Evolutionary conservation across 2,329 filamentous ascomycete genomes (phyloP).

Genomic region (Plenodomus lindquistii): DNA sequence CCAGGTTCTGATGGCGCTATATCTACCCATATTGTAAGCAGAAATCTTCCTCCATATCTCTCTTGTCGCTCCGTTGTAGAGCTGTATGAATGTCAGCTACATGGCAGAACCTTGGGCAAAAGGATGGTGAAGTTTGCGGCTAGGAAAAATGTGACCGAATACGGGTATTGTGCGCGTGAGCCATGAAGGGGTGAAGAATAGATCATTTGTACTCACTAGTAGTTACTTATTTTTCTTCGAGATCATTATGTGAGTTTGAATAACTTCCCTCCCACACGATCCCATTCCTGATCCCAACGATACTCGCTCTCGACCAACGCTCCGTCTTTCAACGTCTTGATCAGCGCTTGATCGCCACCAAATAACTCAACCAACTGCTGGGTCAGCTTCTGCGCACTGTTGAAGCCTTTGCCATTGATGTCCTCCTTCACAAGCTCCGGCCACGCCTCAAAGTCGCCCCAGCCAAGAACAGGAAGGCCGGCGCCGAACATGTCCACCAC

Average conservation of each 20-base stretch:
- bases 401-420: conserved; percentile 84
- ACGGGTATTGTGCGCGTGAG: too few relatives aligned
- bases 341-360: conserved; percentile 53
- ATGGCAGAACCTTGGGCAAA: too few relatives aligned
- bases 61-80: too few relatives aligned
- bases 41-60: too few relatives aligned
- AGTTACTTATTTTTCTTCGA: too few relatives aligned
- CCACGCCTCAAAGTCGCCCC: conserved; percentile 85
- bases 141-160: too few relatives aligned
- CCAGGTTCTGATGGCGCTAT: too few relatives aligned
- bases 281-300: conserved; percentile 94
- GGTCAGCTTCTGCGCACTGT: conserved; percentile 68
- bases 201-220: too few relatives aligned
- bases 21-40: too few relatives aligned
- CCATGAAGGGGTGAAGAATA: too few relatives aligned
- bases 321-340: conserved; percentile 67
- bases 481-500: conserved; percentile 99
- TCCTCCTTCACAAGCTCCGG: conserved; percentile 87
- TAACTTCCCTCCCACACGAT: conserved; percentile 74
- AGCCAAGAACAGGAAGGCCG: conserved; percentile 86
- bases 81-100: too few relatives aligned
- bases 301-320: conserved; percentile 73
- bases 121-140: too few relatives aligned
- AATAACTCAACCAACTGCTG: conserved; percentile 69
- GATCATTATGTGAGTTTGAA: conserved; percentile 54